A percentile compares a stretch with the other conserved stretches of the same genome.
Conservation (phyloP, 1,139 yeast species). For the Geotrichum australiense region DNA sequence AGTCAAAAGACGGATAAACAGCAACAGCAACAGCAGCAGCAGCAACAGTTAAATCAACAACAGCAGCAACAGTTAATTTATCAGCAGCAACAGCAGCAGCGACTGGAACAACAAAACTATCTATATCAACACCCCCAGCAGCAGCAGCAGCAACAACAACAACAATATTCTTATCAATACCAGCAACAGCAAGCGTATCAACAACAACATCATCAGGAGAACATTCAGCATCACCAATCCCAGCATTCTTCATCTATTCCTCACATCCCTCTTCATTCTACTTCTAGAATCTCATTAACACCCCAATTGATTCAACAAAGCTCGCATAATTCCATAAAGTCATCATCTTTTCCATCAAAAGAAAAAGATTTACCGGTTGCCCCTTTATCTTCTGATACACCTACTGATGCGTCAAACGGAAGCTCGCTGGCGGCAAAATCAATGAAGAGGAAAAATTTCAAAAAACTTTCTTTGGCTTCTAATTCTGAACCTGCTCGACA, state of each 20-base stretch:
- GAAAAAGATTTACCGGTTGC: conserved; percentile 1
- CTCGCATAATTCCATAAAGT: neutral
- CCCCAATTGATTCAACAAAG: neutral
- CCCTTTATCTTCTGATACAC: conserved; percentile 10
- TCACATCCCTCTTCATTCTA: too few species aligned
- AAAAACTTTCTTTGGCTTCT: conserved; percentile 52
- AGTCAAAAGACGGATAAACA: conserved; percentile 1
- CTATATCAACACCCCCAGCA: neutral
- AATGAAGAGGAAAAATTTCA: conserved; percentile 64
- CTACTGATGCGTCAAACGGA: conserved; percentile 5
- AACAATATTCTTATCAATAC: neutral
- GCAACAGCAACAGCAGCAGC: conserved; percentile 7
- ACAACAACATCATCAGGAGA: conserved; percentile 1
- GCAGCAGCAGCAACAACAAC: conserved; percentile 4
- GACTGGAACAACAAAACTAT: neutral
- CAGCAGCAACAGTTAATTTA: neutral
- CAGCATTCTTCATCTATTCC: neutral
- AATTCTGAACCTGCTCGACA: conserved; percentile 19
- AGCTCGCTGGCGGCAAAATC: conserved; percentile 44
- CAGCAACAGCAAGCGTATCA: conserved; percentile 2
- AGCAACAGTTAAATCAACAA: conserved; percentile 1
- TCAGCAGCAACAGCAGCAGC: conserved; percentile 4
- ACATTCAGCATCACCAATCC: neutral
- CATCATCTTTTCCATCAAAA: neutral
- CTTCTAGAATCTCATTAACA: too few species aligned